Evolutionary conservation across 257 asterid genomes (phyloP).

Genomic region (Solanum virginianum): DNA sequence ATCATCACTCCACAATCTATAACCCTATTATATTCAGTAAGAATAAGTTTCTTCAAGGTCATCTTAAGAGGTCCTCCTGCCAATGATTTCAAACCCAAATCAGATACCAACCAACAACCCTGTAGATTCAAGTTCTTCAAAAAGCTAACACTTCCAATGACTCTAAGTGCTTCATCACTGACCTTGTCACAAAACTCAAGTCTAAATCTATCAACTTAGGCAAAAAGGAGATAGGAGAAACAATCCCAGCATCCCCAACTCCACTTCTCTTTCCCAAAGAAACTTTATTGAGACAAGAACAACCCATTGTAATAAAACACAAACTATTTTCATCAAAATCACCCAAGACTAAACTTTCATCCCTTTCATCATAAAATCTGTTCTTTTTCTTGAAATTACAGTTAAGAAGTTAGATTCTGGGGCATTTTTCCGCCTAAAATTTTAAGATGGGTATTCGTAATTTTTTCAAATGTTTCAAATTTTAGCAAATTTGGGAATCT

Average conservation of each 20-base stretch:
- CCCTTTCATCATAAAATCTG: not conserved
- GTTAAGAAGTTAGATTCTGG: slow-evolving; percentile 8
- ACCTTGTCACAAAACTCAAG: too few species aligned
- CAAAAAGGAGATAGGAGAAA: not conserved
- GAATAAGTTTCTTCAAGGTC: too few species aligned
- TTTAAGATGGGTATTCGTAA: slow-evolving; percentile 6
- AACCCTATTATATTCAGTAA: too few species aligned
- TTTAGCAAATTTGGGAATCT: slow-evolving; percentile 16
- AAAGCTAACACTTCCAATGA: too few species aligned
- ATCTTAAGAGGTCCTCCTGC: too few species aligned
- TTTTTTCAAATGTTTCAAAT: slow-evolving; percentile 1
- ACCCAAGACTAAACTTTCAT: not conserved
- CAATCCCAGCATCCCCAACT: slow-evolving; percentile 11
- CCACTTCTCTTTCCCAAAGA: slow-evolving; percentile 6
- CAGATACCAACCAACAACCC: too few species aligned
- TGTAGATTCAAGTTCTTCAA: too few species aligned
- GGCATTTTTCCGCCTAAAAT: slow-evolving; percentile 14
- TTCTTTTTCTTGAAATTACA: slow-evolving; percentile 3
- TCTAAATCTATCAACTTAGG: too few species aligned
- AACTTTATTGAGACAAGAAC: not conserved
- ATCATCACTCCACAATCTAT: too few species aligned
- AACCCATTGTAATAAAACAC: not conserved
- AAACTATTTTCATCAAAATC: slow-evolving; percentile 12
- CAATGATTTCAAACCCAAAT: too few species aligned
- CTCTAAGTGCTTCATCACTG: too few species aligned